phyloP scores from a whole-genome alignment of 208 protist genomes.

The Kentomonas sorsogonicus region DNA sequence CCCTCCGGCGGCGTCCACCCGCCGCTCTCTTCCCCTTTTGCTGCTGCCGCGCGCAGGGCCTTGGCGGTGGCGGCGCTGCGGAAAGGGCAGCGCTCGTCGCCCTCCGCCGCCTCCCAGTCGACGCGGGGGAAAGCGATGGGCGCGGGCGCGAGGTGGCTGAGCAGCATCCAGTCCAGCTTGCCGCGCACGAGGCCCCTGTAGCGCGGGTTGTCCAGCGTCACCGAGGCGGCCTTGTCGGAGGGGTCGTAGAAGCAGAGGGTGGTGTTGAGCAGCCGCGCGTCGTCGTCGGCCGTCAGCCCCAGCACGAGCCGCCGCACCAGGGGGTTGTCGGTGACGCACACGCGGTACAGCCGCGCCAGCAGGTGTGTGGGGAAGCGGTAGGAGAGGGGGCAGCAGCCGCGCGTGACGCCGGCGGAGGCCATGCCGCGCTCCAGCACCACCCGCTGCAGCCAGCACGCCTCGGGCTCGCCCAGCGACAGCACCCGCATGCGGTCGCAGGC shows the following conservation, averaged over 20 bases:
- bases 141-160: constrained; percentile 48
- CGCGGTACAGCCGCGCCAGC: constrained; percentile 18
- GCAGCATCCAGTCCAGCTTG: constrained; percentile 72
- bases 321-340: neutral
- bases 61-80: neutral
- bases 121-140: constrained; percentile 16
- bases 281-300: constrained; percentile 11
- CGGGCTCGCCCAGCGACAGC: constrained; percentile 54
- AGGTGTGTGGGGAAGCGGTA: constrained; percentile 45
- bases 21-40: too few species aligned
- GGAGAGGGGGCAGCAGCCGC: constrained; percentile 53
- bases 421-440: constrained; percentile 63
- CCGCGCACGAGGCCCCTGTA: constrained; percentile 64
- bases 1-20: constrained; percentile 24
- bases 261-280: constrained; percentile 29
- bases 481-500: constrained; percentile 49
- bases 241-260: constrained; percentile 69
- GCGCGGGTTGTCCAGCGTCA: constrained; percentile 51
- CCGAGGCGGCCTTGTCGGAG: constrained; percentile 50
- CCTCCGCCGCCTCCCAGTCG: constrained; percentile 12
- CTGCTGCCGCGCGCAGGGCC: neutral
- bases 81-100: neutral
- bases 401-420: constrained; percentile 26
- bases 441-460: constrained; percentile 77
- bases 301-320: neutral